Base-by-base conservation (phyloP, 2,329 filamentous ascomycete species). In the Sarocladiaceae sp. region DNA sequence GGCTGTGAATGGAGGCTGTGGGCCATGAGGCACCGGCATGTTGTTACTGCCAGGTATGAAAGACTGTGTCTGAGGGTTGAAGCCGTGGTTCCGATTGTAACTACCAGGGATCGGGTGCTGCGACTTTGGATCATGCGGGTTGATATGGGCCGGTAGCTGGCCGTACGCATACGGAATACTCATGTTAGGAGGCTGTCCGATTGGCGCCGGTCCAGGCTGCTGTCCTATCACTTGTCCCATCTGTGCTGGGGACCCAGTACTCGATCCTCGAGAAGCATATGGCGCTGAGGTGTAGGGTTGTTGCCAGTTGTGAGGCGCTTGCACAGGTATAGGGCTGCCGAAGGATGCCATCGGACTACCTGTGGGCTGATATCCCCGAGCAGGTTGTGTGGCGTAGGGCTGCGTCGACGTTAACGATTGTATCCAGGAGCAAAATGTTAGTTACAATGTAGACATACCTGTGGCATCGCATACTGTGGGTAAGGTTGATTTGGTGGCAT, bases 11-110 rank as follows among this genome's bases (percentile, higher is more conserved):
- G 69, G 67, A 13, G 67, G 68, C 48, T 70, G 65, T 5, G 71
- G 66, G 24, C 66, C 65, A 32, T 70, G 72, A 51, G 72, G 67
- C 3, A 72, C 66, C 23, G 67, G 63, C 60, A 75, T 70, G 20
- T 69, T 67, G 50, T 63, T 70, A 48, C 78, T 58, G 15, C 65
- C 62, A 37, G 91, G 91, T 19, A 95, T 79, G 62, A 97, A 96
- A 0, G 90, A 86, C 58, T 95, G 87, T 13, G 87, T 96, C 66
- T 95, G 90, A 1, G 90, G 91, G 58, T 96, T 96, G 68, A 97
- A 96, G 11, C 85, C 80, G 55, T 88, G 87, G 43, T 65, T 66
- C 47, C 89, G 77, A 58, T 85, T 88, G 53, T 79, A 94, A 64
- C 84, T 93, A 27, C 88, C 88, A 12, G 88, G 87, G 46, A 94